A percentile compares a stretch with the other conserved stretches of the same genome.
phyloP scores from a whole-genome alignment of 1,139 yeast species.

The Debaryomyces singareniensis region DNA sequence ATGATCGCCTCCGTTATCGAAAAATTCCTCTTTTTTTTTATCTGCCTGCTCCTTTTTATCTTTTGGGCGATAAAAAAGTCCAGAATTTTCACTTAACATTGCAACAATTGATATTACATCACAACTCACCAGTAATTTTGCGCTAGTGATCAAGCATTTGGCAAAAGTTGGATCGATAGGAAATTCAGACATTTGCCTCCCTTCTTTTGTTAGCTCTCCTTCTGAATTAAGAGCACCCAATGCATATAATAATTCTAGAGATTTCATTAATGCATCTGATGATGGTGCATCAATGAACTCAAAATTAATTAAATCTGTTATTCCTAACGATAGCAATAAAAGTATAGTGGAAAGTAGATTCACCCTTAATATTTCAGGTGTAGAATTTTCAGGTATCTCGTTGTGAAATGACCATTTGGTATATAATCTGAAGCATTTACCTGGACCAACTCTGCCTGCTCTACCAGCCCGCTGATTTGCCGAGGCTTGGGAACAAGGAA shows the following conservation, averaged over 20 bases:
- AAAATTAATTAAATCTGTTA: constrained; percentile 72
- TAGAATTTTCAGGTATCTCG: constrained; percentile 72
- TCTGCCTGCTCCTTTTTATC: constrained; percentile 65
- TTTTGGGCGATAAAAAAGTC: constrained; percentile 68
- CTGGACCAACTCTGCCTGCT: constrained; percentile 96
- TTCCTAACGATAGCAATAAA: constrained; percentile 71
- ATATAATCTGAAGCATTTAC: constrained; percentile 83
- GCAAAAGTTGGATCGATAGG: constrained; percentile 91
- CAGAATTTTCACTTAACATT: constrained; percentile 76
- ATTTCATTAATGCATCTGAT: constrained; percentile 61
- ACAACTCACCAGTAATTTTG: constrained; percentile 50
- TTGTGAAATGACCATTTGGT: constrained; percentile 82
- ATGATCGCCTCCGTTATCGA: constrained; percentile 61
- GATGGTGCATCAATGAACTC: constrained; percentile 89
- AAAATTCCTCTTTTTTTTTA: constrained; percentile 50
- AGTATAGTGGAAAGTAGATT: constrained; percentile 74
- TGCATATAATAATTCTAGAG: constrained; percentile 75
- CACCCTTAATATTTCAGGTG: constrained; percentile 84
- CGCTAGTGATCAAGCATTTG: constrained; percentile 62
- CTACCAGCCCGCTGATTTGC: constrained; percentile 97
- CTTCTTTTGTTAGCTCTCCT: constrained; percentile 73
- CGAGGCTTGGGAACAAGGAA: constrained; percentile 87
- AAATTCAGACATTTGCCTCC: constrained; percentile 84
- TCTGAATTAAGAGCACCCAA: constrained; percentile 81
- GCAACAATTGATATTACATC: constrained; percentile 69